Evolutionary conservation across 2,329 filamentous ascomycete genomes (phyloP), one percentile per base, ranked within the genome.

Genomic region (Erysiphe pisi): DNA sequence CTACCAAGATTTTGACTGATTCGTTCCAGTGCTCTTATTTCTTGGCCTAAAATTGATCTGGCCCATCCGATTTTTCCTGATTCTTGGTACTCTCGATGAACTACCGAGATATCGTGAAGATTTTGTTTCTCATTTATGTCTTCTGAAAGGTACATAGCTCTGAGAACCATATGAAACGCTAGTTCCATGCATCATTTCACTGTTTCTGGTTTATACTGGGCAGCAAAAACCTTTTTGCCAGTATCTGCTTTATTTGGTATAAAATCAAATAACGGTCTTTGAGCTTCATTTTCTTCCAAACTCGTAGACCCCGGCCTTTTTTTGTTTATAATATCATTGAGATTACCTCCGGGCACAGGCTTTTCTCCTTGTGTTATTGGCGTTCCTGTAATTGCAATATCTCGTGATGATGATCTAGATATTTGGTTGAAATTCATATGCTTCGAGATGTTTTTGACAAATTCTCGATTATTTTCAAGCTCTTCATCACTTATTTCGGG

Each of bases 31-130:
- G 58, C 58, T 65, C 9, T 4, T 1, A 65, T 65, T 31, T 65
- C 9, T 8, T 65, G 58, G 3, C 58, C 9, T 4, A 65, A 8
- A 31, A 65, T 65, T 4, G 58, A 65, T 12, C 28, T 65, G 25
- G 58, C 58, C 58, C 58, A 65, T 14, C 58, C 8, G 9, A 65
- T 65, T 8, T 65, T 65, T 4, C 58, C 58, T 65, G 22, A n/a
- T 65, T 65, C 58, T 25, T 65, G 58, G n/a, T 65, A 65, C 58
- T 65, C 58, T 22, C 58, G 22, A 4, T 25, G 58, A 31, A 65
- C 12, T 1, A 65, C 4, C 3, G 58, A 65, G n/a, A 65, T n/a
- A 25, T 65, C 9, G 12, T 52, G 49, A 7, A 52, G 49, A 7
- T 52, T 52, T 22, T 52, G 14, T 52, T 52, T 52, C 49, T 52